Evolutionary conservation across 495 filamentous ascomycete genomes (phyloP), one percentile per base, ranked within the genome.

Genomic region (Aspergillus indologenus): DNA sequence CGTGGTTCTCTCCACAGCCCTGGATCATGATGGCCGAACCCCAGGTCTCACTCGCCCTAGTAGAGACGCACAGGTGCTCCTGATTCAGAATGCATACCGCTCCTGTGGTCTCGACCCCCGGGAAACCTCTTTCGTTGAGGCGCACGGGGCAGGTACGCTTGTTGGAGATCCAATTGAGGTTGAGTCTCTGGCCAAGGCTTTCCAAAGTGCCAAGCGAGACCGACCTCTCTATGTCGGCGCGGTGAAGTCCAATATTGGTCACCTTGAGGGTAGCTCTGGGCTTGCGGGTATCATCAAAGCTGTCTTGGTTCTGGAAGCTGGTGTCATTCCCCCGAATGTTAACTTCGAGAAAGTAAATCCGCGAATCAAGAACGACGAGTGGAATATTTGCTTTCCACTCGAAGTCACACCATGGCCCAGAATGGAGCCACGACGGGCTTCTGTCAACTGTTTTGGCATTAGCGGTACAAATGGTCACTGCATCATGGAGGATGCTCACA

Each of bases 271-370:
- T 5, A 68, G 67, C 0, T 65, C 67, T 20, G 79, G 81, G 1
- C n/a, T 60, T 1, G 82, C 83, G 7, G 80, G 79, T 0, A 21
- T 86, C 1, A 64, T 88, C 3, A 87, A 86, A 68, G 74, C 77
- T 0, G 68, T 77, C 1, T 61, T 80, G 34, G 71, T 76, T 26
- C 70, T 88, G 46, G 74, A 78, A 53, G 70, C 81, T 46, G 64
- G 58, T 5, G 53, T 67, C 0, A 73, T 85, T 15, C 79, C 80
- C 0, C 80, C 83, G 0, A 87, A 84, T 56, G 57, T 81, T 6
- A 72, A 79, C 26, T 73, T 86, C 18, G 54, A 79, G 3, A 71
- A 65, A 1, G 66, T 80, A 1, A 83, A 81, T 45, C 78, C 79
- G 5, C 57, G 56, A 21, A 66, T 69, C 47, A n/a, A n/a, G 5